These are phyloP conservation scores for Chytriomyces sp. DNA, from an alignment of 192 early-diverging fungal genomes.

Conservation along the genomic window DNA sequence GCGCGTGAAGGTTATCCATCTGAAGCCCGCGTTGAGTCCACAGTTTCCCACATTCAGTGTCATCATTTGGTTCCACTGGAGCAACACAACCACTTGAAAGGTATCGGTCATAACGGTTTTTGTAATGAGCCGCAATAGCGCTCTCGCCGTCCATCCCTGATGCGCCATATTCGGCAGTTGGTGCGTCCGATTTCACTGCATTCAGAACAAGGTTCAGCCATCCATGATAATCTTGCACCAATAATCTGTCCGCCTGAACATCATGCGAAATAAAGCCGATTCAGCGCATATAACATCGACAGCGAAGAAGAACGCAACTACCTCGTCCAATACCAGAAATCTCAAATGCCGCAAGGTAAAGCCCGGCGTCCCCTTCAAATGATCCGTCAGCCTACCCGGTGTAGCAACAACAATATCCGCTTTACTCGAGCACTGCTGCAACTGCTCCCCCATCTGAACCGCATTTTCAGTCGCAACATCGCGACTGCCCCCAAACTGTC, in stretches of 20 bases:
- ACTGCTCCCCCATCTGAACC: slow-evolving; percentile 1
- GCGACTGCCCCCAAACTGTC: not conserved
- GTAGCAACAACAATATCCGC: slow-evolving; percentile 93
- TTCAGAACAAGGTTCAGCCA: slow-evolving; percentile 82
- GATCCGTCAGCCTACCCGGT: slow-evolving; percentile 93
- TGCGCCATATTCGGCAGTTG: not conserved
- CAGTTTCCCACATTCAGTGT: not conserved
- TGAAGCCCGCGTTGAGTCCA: slow-evolving; percentile 17
- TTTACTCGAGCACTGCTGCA: slow-evolving; percentile 48
- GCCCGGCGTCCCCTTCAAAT: slow-evolving; percentile 79
- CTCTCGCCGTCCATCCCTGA: slow-evolving; percentile 1
- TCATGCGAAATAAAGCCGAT: not conserved
- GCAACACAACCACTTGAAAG: slow-evolving; percentile 16
- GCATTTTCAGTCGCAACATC: slow-evolving; percentile 25
- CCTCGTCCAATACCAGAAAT: slow-evolving; percentile 93
- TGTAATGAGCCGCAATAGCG: slow-evolving; percentile 16
- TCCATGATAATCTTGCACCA: slow-evolving; percentile 90
- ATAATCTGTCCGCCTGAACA: slow-evolving; percentile 78
- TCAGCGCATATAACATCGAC: not conserved
- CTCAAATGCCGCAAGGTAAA: slow-evolving; percentile 91
- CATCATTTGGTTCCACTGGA: not conserved
- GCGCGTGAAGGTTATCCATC: slow-evolving; percentile 29
- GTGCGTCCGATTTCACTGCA: slow-evolving; percentile 37
- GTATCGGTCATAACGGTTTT: slow-evolving; percentile 25
- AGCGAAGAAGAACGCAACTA: not conserved